Evolutionary conservation across 345 rosid species (phyloP).

Genomic region (Capsella bursapastoris): DNA sequence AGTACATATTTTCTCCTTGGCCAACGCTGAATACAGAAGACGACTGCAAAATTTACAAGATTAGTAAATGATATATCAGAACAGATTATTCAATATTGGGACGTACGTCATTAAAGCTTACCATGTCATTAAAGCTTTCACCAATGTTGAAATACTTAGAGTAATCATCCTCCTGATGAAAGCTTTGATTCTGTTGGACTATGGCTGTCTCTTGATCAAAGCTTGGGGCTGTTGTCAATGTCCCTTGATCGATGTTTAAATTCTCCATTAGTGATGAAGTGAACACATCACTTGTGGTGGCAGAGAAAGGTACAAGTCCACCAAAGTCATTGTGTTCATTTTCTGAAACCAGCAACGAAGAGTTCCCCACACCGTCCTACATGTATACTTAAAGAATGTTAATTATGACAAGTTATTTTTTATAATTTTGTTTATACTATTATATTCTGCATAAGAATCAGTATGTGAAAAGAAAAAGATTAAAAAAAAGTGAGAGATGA

Average conservation of each 20-base stretch:
- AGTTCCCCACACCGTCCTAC: not conserved
- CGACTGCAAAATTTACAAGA: constrained; percentile 24
- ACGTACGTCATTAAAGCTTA: not conserved
- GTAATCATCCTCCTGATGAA: not conserved
- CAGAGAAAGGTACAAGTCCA: constrained; percentile 5
- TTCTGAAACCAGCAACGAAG: constrained; percentile 25
- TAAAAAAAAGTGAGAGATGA: too few species aligned
- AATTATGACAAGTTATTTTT: not conserved
- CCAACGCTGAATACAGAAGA: not conserved
- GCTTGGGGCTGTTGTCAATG: constrained; percentile 6
- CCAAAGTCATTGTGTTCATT: constrained; percentile 3
- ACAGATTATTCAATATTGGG: not conserved
- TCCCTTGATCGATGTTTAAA: constrained; percentile 12
- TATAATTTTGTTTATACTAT: not conserved
- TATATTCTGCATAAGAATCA: not conserved
- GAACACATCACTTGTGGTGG: constrained; percentile 8
- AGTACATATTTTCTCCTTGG: constrained; percentile 26
- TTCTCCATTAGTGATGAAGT: not conserved
- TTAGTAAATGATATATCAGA: not conserved
- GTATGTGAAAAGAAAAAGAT: not conserved
- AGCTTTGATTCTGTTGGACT: constrained; percentile 30
- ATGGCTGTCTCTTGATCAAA: constrained; percentile 2
- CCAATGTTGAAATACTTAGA: not conserved
- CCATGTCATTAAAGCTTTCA: constrained; percentile 8
- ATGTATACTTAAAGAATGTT: not conserved